Evolutionary conservation across 768 basidiomycete species (phyloP).

Genomic region (Suillus plorans): DNA sequence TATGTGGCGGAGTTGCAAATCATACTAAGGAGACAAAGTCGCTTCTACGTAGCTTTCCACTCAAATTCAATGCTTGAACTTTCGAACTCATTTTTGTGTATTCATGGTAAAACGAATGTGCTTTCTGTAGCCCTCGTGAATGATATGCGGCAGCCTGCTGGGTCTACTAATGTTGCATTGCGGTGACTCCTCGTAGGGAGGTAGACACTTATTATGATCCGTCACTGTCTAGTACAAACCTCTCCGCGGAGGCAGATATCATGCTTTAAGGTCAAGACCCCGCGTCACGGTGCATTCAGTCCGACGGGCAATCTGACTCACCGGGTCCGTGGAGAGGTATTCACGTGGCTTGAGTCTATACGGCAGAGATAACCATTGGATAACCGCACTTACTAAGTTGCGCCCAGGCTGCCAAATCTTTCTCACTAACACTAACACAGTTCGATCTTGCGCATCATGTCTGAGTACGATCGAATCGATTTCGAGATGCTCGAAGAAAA

Average conservation of each 20-base stretch:
- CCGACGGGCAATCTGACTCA: not conserved
- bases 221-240: not conserved
- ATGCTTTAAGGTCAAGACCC: not conserved
- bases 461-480: slow-evolving; percentile 19
- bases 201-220: not conserved
- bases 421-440: not conserved
- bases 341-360: not conserved
- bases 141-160: not conserved
- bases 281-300: not conserved
- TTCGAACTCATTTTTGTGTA: not conserved
- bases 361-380: not conserved
- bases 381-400: not conserved
- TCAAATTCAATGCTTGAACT: not conserved
- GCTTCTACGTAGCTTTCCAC: not conserved
- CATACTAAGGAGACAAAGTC: not conserved
- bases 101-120: not conserved
- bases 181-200: not conserved
- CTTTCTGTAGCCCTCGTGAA: not conserved
- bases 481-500: slow-evolving; percentile 25
- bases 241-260: not conserved
- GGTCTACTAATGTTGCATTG: not conserved
- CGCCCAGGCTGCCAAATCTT: not conserved
- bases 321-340: not conserved
- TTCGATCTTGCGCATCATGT: slow-evolving; percentile 12
- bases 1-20: slow-evolving; percentile 2